Evolutionary conservation across 257 asterid genomes (phyloP).

Genomic region (Ajuga chamaepitys): DNA sequence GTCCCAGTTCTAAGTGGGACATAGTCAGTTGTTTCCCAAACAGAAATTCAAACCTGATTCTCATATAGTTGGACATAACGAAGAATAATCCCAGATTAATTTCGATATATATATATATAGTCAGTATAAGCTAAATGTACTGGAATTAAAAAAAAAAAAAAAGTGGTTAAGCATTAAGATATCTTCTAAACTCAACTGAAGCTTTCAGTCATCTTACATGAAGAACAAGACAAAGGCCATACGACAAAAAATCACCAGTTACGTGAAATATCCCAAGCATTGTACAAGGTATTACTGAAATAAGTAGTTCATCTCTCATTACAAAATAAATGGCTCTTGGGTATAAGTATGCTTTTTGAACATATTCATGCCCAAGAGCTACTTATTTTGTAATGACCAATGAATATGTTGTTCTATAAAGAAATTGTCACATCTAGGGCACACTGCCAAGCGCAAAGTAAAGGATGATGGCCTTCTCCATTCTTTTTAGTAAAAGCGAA

Average conservation of each 20-base stretch:
- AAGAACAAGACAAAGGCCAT: not conserved
- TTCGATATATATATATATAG: not conserved
- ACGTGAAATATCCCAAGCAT: constrained; percentile 1
- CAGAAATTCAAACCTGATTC: not conserved
- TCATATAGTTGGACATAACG: not conserved
- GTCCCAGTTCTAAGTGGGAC: too few relatives aligned
- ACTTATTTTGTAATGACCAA: too few relatives aligned
- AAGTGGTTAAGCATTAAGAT: not conserved
- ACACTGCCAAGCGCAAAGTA: constrained; percentile 13
- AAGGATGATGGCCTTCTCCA: too few relatives aligned
- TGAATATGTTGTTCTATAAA: constrained; percentile 19
- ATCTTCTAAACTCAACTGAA: not conserved
- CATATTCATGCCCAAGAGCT: too few relatives aligned
- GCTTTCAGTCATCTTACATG: not conserved
- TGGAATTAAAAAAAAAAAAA: not conserved
- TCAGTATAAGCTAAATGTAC: not conserved
- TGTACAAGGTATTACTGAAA: not conserved
- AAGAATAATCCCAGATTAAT: not conserved
- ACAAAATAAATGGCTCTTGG: constrained; percentile 7
- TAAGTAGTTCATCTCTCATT: not conserved
- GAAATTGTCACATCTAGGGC: constrained; percentile 24
- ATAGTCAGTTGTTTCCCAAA: not conserved
- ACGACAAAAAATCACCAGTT: not conserved
- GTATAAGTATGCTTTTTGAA: too few relatives aligned
- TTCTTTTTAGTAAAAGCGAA: too few relatives aligned